Base-by-base conservation (phyloP, 2,329 filamentous ascomycete genomes). In the Neospermospora avenae region DNA sequence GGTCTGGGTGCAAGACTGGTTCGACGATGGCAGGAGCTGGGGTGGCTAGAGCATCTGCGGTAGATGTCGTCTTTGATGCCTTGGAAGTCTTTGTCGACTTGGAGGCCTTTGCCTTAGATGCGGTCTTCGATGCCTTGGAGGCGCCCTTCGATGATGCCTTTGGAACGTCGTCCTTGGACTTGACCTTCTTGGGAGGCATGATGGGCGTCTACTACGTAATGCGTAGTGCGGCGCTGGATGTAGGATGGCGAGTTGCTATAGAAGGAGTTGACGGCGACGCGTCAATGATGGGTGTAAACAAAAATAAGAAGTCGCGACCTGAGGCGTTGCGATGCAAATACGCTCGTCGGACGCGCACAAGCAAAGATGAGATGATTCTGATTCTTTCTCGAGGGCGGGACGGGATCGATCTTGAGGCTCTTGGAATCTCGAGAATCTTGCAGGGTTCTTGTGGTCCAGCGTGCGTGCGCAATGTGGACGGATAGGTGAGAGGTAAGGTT, bases 141-240 rank as follows among this genome's bases (percentile, higher is more conserved):
- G 24, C 44, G 28, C 5, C 28, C 25, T 46, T 46, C 22, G 44
- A 24, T 13, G 18, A 37, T 8, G 48, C 31, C 18, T 51, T 51
- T 51, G 48, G 10, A 49, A 28, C 25, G 16, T 34, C 46, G 25
- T 34, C 46, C 46, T 20, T 34, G 46, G 28, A 34, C 46, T 49
- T 49, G 28, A 34, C 48, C 48, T 51, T 51, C n/a, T 37, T 51
- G 20, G 48, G 48, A 51, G 48, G 48, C 48, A 51, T 51, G 18
- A 35, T 51, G 28, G 48, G 28, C 28, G 46, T n/a, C n/a, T n/a
- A 35, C 45, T 45, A 31, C 44, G 44, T 28, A 22, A 28, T 51
- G 28, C 46, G 46, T 35, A 22, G 46, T 51, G 35, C 46, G 18
- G 35, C 46, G 18, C 46, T 28, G n/a, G 25, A 28, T 34, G 25